These are phyloP conservation scores for Trametes villosa DNA, from an alignment of 768 basidiomycete species.

Conservation along the genomic window DNA sequence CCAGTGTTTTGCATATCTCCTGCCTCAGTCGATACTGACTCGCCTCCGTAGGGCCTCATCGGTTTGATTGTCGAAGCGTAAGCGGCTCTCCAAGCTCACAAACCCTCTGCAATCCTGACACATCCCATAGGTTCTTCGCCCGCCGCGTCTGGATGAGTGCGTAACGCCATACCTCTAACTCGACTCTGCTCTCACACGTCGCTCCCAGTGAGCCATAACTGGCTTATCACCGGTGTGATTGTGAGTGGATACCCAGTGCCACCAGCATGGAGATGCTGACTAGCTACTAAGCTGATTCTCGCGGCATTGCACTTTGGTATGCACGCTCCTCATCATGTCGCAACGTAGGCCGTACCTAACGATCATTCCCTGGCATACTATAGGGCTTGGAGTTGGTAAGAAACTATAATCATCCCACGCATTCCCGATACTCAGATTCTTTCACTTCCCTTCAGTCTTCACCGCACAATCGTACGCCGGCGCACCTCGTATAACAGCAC, in stretches of 20 bases:
- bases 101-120: neutral
- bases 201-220: constrained; percentile 48
- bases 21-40: neutral
- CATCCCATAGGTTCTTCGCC: constrained; percentile 49
- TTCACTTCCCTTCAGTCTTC: constrained; percentile 42
- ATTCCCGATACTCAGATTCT: neutral
- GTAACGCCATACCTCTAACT: constrained; percentile 16
- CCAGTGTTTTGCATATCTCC: neutral
- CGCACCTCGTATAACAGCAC: neutral
- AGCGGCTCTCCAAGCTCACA: constrained; percentile 6
- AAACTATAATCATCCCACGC: neutral
- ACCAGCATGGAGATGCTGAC: neutral
- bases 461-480: constrained; percentile 47
- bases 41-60: constrained; percentile 45
- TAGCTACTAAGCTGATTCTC: constrained; percentile 41
- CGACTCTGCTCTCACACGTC: neutral
- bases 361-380: neutral
- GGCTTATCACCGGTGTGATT: constrained; percentile 45
- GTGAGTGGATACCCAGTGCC: constrained; percentile 34
- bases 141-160: constrained; percentile 54
- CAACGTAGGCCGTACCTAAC: neutral
- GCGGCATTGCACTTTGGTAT: constrained; percentile 49
- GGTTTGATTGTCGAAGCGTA: constrained; percentile 55
- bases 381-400: constrained; percentile 31
- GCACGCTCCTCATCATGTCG: constrained; percentile 9